Evolutionary conservation across 768 basidiomycete genomes (phyloP).

Genomic region (Lactarius tabidus): DNA sequence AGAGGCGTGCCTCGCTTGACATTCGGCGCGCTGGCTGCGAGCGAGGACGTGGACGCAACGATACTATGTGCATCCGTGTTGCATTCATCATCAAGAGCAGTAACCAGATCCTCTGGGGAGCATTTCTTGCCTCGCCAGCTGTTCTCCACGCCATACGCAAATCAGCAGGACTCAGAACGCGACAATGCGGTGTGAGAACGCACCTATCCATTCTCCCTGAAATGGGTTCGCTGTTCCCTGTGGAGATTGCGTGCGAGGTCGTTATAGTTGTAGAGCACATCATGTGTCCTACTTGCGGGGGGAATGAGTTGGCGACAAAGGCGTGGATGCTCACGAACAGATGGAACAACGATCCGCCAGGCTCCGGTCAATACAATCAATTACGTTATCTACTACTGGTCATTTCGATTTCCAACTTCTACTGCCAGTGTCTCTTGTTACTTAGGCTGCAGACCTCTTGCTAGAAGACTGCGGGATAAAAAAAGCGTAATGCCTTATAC

Average conservation of each 20-base stretch:
- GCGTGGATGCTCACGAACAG: conserved; percentile 15
- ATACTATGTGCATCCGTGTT: not conserved
- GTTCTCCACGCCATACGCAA: conserved; percentile 3
- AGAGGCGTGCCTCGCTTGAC: conserved; percentile 14
- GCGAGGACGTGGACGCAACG: conserved; percentile 16
- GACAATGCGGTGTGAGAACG: not conserved
- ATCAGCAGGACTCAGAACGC: not conserved
- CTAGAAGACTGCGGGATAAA: no score
- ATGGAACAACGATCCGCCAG: conserved; percentile 4
- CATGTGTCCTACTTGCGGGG: conserved; percentile 1
- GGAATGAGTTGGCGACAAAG: not conserved
- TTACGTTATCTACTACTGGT: no score
- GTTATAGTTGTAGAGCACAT: not conserved
- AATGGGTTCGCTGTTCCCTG: not conserved
- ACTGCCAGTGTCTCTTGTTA: no score
- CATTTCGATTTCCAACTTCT: no score
- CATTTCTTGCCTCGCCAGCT: conserved; percentile 11
- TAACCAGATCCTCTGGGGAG: not conserved
- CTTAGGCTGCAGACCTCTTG: no score
- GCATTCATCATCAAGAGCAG: not conserved
- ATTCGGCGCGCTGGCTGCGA: not conserved
- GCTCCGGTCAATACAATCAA: not conserved
- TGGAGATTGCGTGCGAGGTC: not conserved
- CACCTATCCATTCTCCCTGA: not conserved
- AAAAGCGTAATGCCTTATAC: no score